Evolutionary conservation across 345 rosid species (phyloP), one percentile per base, ranked within the genome.

Genomic region (Linum trigynum): DNA sequence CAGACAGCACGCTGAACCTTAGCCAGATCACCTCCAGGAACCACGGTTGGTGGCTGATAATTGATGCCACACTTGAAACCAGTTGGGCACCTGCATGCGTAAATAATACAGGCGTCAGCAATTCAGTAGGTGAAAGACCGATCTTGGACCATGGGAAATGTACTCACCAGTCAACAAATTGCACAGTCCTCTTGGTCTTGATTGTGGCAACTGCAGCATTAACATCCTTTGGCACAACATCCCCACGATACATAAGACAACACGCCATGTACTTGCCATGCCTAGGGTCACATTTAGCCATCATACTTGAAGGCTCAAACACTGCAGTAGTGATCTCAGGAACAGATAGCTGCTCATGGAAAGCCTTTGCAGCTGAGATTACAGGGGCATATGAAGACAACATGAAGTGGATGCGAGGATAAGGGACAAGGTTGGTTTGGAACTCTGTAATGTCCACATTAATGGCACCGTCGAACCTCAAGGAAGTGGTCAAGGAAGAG

Each of bases 181-280:
- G 90, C 71, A 89, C 80, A 1, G 92, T 78, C 70, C 92, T 77
- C 79, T 86, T 89, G 45, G 92, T 80, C 84, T 89, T 89, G 69
- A 89, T 85, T 39, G 85, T 75, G 59, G 83, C 87, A 63, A 86
- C 89, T 4, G 92, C 88, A 65, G 85, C 84, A 72, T 86, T 89
- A 68, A 89, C 96, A 55, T 89, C 90, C 78, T 89, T 89, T 1
- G 92, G 92, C 6, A 86, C 90, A 37, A 86, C 84, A 60, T 86
- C 96, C 59, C 96, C 96, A 39, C 90, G 84, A 68, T 85, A 86
- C 96, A 86, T 89, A 72, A 86, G 80, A 74, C 89, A 89, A 55
- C 96, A 89, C 42, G 90, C 92, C 90, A 86, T 89, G 81, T 86
- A 86, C 74, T 89, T 89, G 59, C 92, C 96, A 2, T 86, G 92